phyloP scores from a whole-genome alignment of 192 early-diverging fungal species.

The Pilaira anomala region DNA sequence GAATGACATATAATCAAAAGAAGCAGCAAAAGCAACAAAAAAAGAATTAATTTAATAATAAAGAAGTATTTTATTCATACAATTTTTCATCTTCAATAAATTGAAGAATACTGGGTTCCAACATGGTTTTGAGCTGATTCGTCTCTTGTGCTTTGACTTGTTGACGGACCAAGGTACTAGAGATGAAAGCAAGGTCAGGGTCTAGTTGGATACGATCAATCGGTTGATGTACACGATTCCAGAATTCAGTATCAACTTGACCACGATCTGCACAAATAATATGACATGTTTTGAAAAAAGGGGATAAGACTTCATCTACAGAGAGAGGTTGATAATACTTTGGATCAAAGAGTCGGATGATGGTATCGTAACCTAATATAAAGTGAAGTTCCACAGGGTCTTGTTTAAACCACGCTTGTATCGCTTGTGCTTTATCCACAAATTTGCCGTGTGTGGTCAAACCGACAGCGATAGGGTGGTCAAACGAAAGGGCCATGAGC shows the following conservation, averaged over 20 bases:
- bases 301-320: constrained; percentile 38
- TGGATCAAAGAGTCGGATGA: constrained; percentile 70
- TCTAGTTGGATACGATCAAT: constrained; percentile 16
- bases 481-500: constrained; percentile 42
- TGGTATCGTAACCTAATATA: constrained; percentile 79
- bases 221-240: background rate
- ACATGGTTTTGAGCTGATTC: background rate
- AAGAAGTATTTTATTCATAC: background rate
- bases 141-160: background rate
- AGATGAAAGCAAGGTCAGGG: background rate
- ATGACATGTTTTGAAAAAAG: constrained; percentile 53
- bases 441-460: constrained; percentile 61
- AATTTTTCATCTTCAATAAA: constrained; percentile 5
- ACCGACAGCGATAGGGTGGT: constrained; percentile 46
- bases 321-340: constrained; percentile 64
- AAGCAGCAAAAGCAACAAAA: constrained; percentile 38
- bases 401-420: constrained; percentile 25
- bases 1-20: constrained; percentile 70
- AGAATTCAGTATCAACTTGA: constrained; percentile 24
- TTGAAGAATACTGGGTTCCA: constrained; percentile 3
- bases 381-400: constrained; percentile 47
- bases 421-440: constrained; percentile 61
- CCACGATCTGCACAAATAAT: constrained; percentile 50
- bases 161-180: constrained; percentile 21
- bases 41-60: background rate